Conservation (phyloP, 305 asterid genomes). For the Fraxinus xanthoxyloides region DNA sequence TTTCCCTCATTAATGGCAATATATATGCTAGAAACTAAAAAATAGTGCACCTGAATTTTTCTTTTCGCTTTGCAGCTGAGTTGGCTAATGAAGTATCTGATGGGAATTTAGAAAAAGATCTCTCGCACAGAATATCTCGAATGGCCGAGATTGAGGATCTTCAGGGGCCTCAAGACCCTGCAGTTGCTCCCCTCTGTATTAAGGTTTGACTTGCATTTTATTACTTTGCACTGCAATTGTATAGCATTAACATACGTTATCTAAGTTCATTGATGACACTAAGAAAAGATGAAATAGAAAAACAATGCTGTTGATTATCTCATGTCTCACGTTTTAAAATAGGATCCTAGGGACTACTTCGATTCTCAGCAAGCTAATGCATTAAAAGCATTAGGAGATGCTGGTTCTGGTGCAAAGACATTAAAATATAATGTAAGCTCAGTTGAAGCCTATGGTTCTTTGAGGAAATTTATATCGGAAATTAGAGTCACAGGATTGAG, state of each 20-base stretch:
- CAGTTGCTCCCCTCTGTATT: conserved; percentile 88
- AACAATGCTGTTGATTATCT: conserved; percentile 18
- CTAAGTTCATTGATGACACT: neutral
- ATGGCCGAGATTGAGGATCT: conserved; percentile 93
- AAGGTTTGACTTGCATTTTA: conserved; percentile 50
- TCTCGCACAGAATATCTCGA: conserved; percentile 55
- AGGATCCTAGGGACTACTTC: conserved; percentile 98
- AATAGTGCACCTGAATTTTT: conserved; percentile 22
- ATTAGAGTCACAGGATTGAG: conserved; percentile 57
- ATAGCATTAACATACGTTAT: conserved; percentile 9
- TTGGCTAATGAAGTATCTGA: conserved; percentile 58
- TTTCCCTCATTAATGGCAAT: conserved; percentile 14
- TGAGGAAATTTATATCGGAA: conserved; percentile 52
- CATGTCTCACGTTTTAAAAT: conserved; percentile 31
- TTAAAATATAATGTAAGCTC: conserved; percentile 56
- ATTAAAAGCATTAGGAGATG: conserved; percentile 66
- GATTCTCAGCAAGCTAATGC: conserved; percentile 94
- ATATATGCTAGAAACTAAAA: conserved; percentile 13
- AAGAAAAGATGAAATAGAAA: neutral
- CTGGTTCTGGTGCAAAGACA: conserved; percentile 51
- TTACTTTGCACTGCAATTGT: conserved; percentile 4
- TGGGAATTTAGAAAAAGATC: conserved; percentile 51
- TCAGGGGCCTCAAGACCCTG: conserved; percentile 83
- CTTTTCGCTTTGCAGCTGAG: conserved; percentile 53
- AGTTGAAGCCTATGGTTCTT: conserved; percentile 59